Percentiles rank a stretch among this genome's conserved stretches.
These are phyloP conservation scores for Aspergillus thermomutatus DNA, from an alignment of 2,329 filamentous ascomycete species.

Conservation along the genomic window DNA sequence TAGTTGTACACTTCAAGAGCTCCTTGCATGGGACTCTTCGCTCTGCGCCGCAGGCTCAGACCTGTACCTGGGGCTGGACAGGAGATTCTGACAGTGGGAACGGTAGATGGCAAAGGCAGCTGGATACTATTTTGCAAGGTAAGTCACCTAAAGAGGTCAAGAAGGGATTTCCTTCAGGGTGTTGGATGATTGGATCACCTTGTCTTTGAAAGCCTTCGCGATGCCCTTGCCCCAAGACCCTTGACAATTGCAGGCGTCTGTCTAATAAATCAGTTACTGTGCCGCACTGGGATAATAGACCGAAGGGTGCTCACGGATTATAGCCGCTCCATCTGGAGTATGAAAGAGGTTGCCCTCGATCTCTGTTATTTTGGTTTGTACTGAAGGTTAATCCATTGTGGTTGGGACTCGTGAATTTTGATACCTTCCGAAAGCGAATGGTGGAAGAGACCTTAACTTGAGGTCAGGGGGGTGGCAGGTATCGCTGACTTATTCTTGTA, in stretches of 20 bases:
- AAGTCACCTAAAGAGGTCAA: conserved; percentile 1
- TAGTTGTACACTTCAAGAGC: conserved; percentile 13
- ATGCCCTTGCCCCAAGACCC: conserved; percentile 60
- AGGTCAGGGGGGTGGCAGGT: too few species aligned
- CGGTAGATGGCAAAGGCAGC: conserved; percentile 48
- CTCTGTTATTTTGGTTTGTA: conserved; percentile 24
- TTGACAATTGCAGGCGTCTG: conserved; percentile 58
- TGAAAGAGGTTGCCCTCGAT: conserved; percentile 51
- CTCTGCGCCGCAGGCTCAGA: conserved; percentile 1
- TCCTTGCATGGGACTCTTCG: background rate
- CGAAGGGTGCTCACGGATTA: conserved; percentile 44
- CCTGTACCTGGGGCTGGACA: conserved; percentile 10
- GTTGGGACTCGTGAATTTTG: background rate
- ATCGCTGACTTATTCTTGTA: too few species aligned
- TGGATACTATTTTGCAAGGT: conserved; percentile 43
- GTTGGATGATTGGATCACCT: conserved; percentile 24
- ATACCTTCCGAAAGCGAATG: background rate
- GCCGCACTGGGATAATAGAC: background rate
- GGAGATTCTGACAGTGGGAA: conserved; percentile 42
- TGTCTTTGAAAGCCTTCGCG: conserved; percentile 48
- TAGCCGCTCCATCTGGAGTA: conserved; percentile 47
- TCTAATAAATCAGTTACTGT: background rate
- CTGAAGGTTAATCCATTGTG: background rate
- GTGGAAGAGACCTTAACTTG: background rate
- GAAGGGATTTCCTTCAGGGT: background rate